These are phyloP conservation scores for Pseudogymnoascus sp. DNA, from an alignment of 2,329 filamentous ascomycete species.

Conservation along the genomic window DNA sequence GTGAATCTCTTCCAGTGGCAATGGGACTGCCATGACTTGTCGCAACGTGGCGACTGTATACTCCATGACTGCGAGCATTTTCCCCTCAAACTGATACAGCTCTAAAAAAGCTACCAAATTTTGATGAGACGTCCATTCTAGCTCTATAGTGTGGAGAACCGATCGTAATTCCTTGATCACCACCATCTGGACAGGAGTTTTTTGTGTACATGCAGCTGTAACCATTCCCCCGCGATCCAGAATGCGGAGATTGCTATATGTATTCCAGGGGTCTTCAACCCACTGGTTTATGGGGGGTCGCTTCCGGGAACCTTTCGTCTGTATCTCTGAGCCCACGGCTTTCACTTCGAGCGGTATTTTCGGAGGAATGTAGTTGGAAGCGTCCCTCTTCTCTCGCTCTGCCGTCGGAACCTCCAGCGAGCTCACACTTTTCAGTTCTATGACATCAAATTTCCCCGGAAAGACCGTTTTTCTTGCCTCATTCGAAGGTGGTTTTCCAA, in stretches of 20 bases:
- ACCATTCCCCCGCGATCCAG: constrained; percentile 14
- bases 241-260: constrained; percentile 11
- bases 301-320: background rate
- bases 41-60: constrained; percentile 15
- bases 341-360: background rate
- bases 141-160: constrained; percentile 9
- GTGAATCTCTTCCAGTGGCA: constrained; percentile 13
- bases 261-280: constrained; percentile 11
- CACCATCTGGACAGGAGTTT: constrained; percentile 12
- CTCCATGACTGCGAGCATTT: constrained; percentile 14
- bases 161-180: constrained; percentile 13
- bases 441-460: background rate
- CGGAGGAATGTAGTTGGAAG: background rate
- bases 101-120: constrained; percentile 14
- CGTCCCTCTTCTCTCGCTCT: background rate
- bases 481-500: background rate
- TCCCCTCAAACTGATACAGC: constrained; percentile 12
- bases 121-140: constrained; percentile 12
- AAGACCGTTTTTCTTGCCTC: background rate
- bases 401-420: background rate
- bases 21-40: constrained; percentile 14
- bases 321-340: background rate
- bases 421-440: background rate
- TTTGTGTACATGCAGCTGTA: constrained; percentile 13
- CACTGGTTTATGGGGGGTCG: background rate